Conservation (phyloP, 495 filamentous ascomycete species). For the Rusavskia elegans region DNA sequence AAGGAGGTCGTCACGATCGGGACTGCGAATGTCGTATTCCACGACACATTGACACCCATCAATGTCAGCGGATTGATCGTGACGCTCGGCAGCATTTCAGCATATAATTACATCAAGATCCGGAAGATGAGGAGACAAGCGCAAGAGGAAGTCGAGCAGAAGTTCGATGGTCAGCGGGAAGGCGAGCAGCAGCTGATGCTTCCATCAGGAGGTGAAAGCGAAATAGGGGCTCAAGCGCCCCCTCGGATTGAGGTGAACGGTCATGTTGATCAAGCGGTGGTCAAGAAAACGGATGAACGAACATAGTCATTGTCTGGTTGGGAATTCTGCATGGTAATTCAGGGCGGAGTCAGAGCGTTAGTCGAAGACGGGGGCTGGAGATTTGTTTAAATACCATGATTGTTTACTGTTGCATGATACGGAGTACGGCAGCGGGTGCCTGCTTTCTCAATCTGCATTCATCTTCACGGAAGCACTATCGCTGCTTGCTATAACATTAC, state of each 20-base stretch:
- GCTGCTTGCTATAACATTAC: too few relatives aligned
- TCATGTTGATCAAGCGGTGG: background rate
- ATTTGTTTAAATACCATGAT: background rate
- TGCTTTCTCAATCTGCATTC: too few relatives aligned
- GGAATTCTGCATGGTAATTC: too few relatives aligned
- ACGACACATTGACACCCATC: slow-evolving; percentile 75
- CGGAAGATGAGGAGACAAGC: slow-evolving; percentile 53
- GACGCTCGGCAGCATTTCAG: slow-evolving; percentile 70
- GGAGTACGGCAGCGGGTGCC: too few relatives aligned
- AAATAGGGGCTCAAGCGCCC: background rate
- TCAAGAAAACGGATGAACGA: slow-evolving; percentile 1
- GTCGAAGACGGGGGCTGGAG: too few relatives aligned
- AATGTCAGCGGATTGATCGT: slow-evolving; percentile 79
- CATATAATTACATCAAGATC: slow-evolving; percentile 94
- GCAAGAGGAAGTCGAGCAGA: slow-evolving; percentile 5
- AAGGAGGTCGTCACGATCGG: slow-evolving; percentile 97
- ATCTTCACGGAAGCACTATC: too few relatives aligned
- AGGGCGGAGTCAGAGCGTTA: too few relatives aligned
- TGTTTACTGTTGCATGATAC: background rate
- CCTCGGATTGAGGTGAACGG: background rate
- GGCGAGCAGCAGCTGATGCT: slow-evolving; percentile 8
- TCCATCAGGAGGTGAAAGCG: background rate
- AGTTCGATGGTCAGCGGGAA: background rate
- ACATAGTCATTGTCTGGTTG: background rate
- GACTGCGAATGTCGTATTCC: slow-evolving; percentile 75